Evolutionary conservation across 2,329 filamentous ascomycete species (phyloP).

Genomic region (Epichloe bromicola): DNA sequence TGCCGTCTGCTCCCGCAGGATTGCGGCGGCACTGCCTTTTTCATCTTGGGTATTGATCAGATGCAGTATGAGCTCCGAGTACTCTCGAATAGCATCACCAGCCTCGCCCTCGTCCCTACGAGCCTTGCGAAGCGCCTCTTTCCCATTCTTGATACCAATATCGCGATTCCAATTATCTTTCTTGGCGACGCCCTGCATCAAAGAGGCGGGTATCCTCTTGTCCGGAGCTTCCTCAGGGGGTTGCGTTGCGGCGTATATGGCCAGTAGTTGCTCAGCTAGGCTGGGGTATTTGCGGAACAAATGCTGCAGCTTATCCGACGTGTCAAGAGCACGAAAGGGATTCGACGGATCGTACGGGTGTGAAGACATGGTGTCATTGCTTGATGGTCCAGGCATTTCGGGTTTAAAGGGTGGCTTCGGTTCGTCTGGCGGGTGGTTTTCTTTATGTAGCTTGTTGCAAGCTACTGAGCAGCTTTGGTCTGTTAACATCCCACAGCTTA

Average conservation of each 20-base stretch:
- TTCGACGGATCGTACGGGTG: conserved; percentile 18
- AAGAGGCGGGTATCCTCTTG: conserved; percentile 18
- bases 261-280: conserved; percentile 32
- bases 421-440: conserved; percentile 32
- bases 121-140: conserved; percentile 37
- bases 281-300: conserved; percentile 41
- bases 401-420: conserved; percentile 13
- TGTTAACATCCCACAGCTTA: background rate
- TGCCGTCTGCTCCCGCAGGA: conserved; percentile 31
- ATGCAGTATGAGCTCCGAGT: conserved; percentile 41
- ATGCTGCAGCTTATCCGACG: conserved; percentile 33
- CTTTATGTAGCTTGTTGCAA: conserved; percentile 40
- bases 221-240: conserved; percentile 26
- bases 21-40: conserved; percentile 19
- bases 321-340: conserved; percentile 39
- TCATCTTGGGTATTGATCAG: conserved; percentile 26
- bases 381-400: conserved; percentile 2
- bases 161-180: conserved; percentile 43
- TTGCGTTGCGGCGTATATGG: conserved; percentile 37
- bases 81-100: conserved; percentile 48
- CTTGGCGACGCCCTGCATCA: conserved; percentile 21
- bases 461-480: conserved; percentile 42
- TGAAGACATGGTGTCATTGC: background rate
- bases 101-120: conserved; percentile 37
- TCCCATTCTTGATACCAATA: conserved; percentile 42